Percentiles rank a stretch among this genome's conserved stretches.
These are phyloP conservation scores for Kodamaea lidongshanica DNA, from an alignment of 805 yeast genomes.

Conservation along the genomic window DNA sequence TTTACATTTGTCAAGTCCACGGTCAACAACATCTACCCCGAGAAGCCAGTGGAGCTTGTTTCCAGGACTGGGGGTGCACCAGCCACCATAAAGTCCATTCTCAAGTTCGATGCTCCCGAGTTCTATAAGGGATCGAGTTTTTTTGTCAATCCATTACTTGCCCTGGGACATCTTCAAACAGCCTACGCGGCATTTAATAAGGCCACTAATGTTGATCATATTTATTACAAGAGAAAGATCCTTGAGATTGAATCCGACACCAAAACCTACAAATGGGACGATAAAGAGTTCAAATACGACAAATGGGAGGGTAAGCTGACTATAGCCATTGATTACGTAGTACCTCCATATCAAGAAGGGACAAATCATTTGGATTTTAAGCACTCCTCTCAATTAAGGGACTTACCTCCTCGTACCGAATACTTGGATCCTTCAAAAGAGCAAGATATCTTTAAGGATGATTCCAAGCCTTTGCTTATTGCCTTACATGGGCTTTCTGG, in stretches of 20 bases:
- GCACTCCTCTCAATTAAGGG: slow-evolving; percentile 46
- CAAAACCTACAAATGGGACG: slow-evolving; percentile 20
- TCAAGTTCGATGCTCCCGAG: slow-evolving; percentile 30
- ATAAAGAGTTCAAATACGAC: slow-evolving; percentile 31
- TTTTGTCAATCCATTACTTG: slow-evolving; percentile 40
- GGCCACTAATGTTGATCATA: slow-evolving; percentile 35
- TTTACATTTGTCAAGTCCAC: slow-evolving; percentile 15
- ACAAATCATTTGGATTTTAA: slow-evolving; percentile 20
- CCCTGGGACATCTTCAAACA: slow-evolving; percentile 47
- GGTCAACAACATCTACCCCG: slow-evolving; percentile 21
- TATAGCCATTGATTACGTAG: slow-evolving; percentile 46
- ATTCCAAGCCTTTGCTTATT: slow-evolving; percentile 51
- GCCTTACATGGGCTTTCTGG: slow-evolving; percentile 73
- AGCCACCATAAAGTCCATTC: slow-evolving; percentile 25
- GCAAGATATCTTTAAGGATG: slow-evolving; percentile 24
- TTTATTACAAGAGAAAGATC: slow-evolving; percentile 42
- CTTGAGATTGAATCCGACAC: slow-evolving; percentile 20
- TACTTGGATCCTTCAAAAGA: slow-evolving; percentile 47
- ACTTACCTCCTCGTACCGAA: slow-evolving; percentile 64
- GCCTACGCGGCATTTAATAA: slow-evolving; percentile 42
- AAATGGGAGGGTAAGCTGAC: slow-evolving; percentile 40
- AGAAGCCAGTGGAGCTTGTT: slow-evolving; percentile 17
- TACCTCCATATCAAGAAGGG: slow-evolving; percentile 14
- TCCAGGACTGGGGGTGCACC: slow-evolving; percentile 6
- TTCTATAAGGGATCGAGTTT: slow-evolving; percentile 27